Evolutionary conservation across 331 rosid genomes (phyloP).

Genomic region (Rosa hybrid): DNA sequence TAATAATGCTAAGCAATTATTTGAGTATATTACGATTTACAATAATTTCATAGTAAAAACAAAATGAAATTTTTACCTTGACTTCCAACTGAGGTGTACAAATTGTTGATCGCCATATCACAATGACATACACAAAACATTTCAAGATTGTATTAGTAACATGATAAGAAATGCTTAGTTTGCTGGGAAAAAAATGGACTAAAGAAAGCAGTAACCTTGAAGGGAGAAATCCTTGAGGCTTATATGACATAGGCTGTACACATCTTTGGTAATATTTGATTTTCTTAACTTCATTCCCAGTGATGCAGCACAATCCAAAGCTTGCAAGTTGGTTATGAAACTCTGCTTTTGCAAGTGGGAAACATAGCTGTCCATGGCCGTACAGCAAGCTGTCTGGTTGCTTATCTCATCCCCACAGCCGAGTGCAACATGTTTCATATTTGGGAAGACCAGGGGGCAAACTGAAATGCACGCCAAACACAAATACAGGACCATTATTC

Average conservation of each 20-base stretch:
- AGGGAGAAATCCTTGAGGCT: slow-evolving; percentile 94
- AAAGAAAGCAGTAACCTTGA: slow-evolving; percentile 63
- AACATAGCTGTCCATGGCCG: slow-evolving; percentile 81
- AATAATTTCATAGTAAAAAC: neutral
- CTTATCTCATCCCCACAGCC: slow-evolving; percentile 70
- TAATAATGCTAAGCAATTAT: neutral
- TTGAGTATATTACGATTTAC: neutral
- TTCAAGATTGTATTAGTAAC: slow-evolving; percentile 33
- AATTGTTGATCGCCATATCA: slow-evolving; percentile 40
- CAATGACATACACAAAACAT: slow-evolving; percentile 28
- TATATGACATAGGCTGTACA: slow-evolving; percentile 77
- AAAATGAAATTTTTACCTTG: slow-evolving; percentile 59
- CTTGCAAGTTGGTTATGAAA: slow-evolving; percentile 93
- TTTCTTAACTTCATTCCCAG: slow-evolving; percentile 71
- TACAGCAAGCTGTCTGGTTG: slow-evolving; percentile 74
- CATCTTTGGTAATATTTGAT: slow-evolving; percentile 61
- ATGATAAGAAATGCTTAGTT: slow-evolving; percentile 16
- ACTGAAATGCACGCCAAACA: slow-evolving; percentile 41
- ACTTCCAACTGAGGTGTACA: slow-evolving; percentile 67
- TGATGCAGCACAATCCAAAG: slow-evolving; percentile 84
- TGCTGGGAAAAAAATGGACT: slow-evolving; percentile 20
- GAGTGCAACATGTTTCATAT: slow-evolving; percentile 56
- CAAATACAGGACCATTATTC: slow-evolving; percentile 9
- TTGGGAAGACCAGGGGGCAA: slow-evolving; percentile 83
- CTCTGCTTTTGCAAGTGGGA: slow-evolving; percentile 96